A percentile compares a stretch with the other conserved stretches of the same genome.
These are phyloP conservation scores for Crithidia bombi DNA, from an alignment of 208 protist genomes.

Conservation along the genomic window DNA sequence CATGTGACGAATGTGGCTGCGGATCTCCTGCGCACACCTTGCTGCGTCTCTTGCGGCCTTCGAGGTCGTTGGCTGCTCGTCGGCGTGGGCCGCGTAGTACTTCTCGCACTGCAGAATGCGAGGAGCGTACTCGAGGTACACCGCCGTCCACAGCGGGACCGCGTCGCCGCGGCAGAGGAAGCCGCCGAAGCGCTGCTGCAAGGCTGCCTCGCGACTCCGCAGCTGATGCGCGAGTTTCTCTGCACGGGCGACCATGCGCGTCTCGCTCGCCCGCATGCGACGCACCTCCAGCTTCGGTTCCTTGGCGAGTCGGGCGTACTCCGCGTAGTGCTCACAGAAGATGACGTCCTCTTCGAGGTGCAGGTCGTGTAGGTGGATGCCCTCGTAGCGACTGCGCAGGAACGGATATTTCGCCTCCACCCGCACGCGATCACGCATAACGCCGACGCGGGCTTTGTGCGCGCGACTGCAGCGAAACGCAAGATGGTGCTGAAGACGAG, in stretches of 20 bases:
- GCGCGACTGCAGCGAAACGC: conserved; percentile 42
- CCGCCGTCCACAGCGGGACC: conserved; percentile 18
- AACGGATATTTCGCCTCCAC: conserved; percentile 58
- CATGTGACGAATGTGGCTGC: conserved; percentile 17
- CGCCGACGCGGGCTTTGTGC: conserved; percentile 40
- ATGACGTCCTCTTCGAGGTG: conserved; percentile 37
- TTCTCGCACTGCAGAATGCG: conserved; percentile 36
- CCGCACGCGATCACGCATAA: conserved; percentile 38
- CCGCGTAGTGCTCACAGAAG: conserved; percentile 31
- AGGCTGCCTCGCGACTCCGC: conserved; percentile 14
- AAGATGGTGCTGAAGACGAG: conserved; percentile 30
- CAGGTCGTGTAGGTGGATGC: conserved; percentile 51
- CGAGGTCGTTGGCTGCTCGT: background rate
- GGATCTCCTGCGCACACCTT: conserved; percentile 22
- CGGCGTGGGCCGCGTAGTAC: conserved; percentile 6
- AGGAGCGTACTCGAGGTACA: conserved; percentile 22
- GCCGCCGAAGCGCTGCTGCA: conserved; percentile 36
- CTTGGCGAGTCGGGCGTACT: conserved; percentile 19
- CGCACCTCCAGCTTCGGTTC: conserved; percentile 9
- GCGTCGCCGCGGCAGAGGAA: conserved; percentile 21
- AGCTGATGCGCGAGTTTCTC: conserved; percentile 22
- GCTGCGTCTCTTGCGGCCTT: conserved; percentile 11
- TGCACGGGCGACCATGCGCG: conserved; percentile 25
- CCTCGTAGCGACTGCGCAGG: conserved; percentile 44
- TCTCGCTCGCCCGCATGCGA: conserved; percentile 20